Evolutionary conservation across 2,329 filamentous ascomycete species (phyloP).

Genomic region (Pestalotiopsis sp.): DNA sequence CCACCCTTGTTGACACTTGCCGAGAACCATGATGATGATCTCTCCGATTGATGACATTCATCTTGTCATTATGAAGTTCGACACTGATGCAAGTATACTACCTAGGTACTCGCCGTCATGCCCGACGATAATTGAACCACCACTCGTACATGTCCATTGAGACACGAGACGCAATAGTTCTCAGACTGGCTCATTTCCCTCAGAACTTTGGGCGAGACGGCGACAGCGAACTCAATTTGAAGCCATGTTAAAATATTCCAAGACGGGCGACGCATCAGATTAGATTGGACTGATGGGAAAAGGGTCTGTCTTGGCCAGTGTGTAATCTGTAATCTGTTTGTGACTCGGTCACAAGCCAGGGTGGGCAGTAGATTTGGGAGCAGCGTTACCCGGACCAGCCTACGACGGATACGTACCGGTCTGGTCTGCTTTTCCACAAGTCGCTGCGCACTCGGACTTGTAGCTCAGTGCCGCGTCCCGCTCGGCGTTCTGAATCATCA

Average conservation of each 20-base stretch:
- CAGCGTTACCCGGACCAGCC: no score
- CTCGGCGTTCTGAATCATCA: slow-evolving; percentile 9
- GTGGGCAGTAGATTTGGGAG: no score
- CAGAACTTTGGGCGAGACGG: not conserved
- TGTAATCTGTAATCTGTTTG: no score
- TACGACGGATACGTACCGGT: not conserved
- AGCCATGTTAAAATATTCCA: not conserved
- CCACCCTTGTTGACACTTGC: not conserved
- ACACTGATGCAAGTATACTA: not conserved
- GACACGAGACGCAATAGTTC: not conserved
- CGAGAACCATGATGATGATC: not conserved
- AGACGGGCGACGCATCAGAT: slow-evolving; percentile 11
- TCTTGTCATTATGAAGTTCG: not conserved
- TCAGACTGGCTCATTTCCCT: slow-evolving; percentile 8
- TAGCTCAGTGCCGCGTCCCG: slow-evolving; percentile 4
- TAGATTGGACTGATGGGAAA: not conserved
- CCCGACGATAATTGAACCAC: not conserved
- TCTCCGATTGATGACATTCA: not conserved
- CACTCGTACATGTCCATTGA: no score
- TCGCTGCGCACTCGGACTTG: not conserved
- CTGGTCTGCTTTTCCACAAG: not conserved
- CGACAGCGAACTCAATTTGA: slow-evolving; percentile 3
- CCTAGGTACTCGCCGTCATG: not conserved
- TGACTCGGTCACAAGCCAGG: no score
- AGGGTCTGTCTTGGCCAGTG: not conserved